A percentile compares a stretch with the other conserved stretches of the same genome.
phyloP scores from a whole-genome alignment of 805 yeast species.

The Teunomyces kruisii region DNA sequence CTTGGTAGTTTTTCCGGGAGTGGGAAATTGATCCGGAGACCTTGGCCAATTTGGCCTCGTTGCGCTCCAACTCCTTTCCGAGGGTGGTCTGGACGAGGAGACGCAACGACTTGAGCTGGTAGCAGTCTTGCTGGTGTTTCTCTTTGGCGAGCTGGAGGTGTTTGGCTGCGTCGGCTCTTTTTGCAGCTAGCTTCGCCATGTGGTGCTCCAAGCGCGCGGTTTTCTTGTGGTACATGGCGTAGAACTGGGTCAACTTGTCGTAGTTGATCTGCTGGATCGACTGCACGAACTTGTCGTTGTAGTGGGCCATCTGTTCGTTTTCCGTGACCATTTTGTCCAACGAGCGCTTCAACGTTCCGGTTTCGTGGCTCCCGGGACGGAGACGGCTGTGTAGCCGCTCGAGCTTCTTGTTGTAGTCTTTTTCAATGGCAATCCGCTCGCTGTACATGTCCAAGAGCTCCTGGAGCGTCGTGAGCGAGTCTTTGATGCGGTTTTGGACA shows the following conservation, averaged over 20 bases:
- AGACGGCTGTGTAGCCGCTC: conserved; percentile 47
- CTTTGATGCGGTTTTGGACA: conserved; percentile 56
- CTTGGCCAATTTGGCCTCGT: conserved; percentile 54
- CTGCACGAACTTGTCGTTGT: conserved; percentile 55
- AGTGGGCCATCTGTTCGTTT: conserved; percentile 56
- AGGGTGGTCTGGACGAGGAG: conserved; percentile 67
- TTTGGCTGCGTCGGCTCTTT: conserved; percentile 38
- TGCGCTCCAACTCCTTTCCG: conserved; percentile 69
- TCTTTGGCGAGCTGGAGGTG: conserved; percentile 41
- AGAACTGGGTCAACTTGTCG: conserved; percentile 54
- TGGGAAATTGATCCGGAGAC: conserved; percentile 41
- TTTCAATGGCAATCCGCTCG: conserved; percentile 60
- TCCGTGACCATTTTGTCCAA: conserved; percentile 59
- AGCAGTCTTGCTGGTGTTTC: conserved; percentile 58
- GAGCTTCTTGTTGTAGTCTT: conserved; percentile 64
- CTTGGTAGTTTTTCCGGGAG: conserved; percentile 57
- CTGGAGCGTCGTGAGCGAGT: conserved; percentile 53
- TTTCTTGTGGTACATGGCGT: conserved; percentile 49
- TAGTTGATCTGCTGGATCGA: conserved; percentile 47
- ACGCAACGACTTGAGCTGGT: conserved; percentile 54
- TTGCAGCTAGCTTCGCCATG: conserved; percentile 52
- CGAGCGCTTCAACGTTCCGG: conserved; percentile 58
- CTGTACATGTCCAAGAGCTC: conserved; percentile 36
- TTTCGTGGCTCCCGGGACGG: conserved; percentile 54
- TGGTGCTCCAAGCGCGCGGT: conserved; percentile 57